Evolutionary conservation across 768 basidiomycete species (phyloP).

Genomic region (Paxillus involutus): DNA sequence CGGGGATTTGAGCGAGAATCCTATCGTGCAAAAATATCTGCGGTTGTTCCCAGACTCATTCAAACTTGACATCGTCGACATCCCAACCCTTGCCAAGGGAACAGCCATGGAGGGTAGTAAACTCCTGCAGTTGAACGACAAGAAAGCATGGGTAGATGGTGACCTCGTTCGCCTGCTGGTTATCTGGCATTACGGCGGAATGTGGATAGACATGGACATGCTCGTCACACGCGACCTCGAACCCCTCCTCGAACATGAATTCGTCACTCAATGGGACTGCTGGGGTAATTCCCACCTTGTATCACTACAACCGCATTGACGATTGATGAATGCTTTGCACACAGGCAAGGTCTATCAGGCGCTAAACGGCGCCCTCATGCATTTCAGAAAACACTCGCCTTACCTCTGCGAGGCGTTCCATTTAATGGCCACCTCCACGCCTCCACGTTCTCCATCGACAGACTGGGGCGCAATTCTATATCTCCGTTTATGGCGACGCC

Average conservation of each 20-base stretch:
- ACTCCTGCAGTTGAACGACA: conserved; percentile 63
- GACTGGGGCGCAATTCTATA: conserved; percentile 96
- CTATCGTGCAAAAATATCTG: conserved; percentile 61
- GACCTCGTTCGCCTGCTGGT: conserved; percentile 87
- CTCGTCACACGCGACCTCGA: conserved; percentile 83
- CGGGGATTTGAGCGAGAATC: conserved; percentile 60
- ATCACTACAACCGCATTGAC: no score
- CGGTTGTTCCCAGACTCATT: conserved; percentile 69
- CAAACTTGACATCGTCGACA: conserved; percentile 64
- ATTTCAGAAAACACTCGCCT: conserved; percentile 85
- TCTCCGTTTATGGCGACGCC: conserved; percentile 84
- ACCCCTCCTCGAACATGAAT: conserved; percentile 89
- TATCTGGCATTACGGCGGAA: conserved; percentile 86
- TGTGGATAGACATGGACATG: conserved; percentile 98
- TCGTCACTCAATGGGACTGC: conserved; percentile 98
- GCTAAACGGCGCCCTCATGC: conserved; percentile 93
- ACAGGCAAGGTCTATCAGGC: conserved; percentile 72
- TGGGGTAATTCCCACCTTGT: conserved; percentile 59
- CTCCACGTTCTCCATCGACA: conserved; percentile 77
- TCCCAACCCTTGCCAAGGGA: conserved; percentile 63
- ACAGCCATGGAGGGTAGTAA: conserved; percentile 71
- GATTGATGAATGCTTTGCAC: conserved; percentile 6
- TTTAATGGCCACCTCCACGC: conserved; percentile 74
- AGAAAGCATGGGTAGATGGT: conserved; percentile 91
- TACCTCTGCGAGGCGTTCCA: conserved; percentile 98